Base-by-base conservation (phyloP, 1,284 basidiomycete genomes). In the Pseudozyma thailandica region DNA sequence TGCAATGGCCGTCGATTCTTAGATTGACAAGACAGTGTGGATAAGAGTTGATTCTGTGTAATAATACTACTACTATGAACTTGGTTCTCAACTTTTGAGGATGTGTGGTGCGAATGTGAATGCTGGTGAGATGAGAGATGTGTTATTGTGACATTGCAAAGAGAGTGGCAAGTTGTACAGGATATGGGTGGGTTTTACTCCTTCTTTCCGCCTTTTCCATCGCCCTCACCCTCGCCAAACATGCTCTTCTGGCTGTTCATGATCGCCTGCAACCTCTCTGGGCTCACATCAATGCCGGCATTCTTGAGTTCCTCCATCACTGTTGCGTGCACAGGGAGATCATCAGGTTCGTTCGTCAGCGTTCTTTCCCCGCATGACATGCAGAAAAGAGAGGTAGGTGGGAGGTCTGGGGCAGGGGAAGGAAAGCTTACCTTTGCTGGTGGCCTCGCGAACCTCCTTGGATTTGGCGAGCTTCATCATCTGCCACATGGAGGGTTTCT, bases 251-350 rank as follows among this genome's bases (percentile, higher is more conserved):
- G 50, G 38, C 50, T 49, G 49, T 72, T 74, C 73, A 75, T 78
- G 50, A 78, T 55, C 10, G 50, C 50, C 53, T 79, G 70, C 42
- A 79, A 45, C 12, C 68, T 51, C 27, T 77, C 75, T 15, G 77
- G 77, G 37, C 73, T 72, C 6, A 79, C 63, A n/a, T 79, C 75
- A 7, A 79, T 46, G 23, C 77, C 77, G 13, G 71, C 75, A 27
- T 79, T 73, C 23, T 69, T 64, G 38, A 79, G 64, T 49, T 77
- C 77, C n/a, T 73, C 57, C 54, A 77, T 72, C n/a, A 75, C 77
- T 79, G 45, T 30, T 12, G 18, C 10, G 3, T 18, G 13, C 13
- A 16, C 1, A 8, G 18, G 25, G 27, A 5, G 25, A 12, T 4
- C 21, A 20, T 12, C 8, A 13, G 12, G 47, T 28, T 44, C n/a